Conservation (phyloP, 345 rosid genomes). For the Citrus sinensis region DNA sequence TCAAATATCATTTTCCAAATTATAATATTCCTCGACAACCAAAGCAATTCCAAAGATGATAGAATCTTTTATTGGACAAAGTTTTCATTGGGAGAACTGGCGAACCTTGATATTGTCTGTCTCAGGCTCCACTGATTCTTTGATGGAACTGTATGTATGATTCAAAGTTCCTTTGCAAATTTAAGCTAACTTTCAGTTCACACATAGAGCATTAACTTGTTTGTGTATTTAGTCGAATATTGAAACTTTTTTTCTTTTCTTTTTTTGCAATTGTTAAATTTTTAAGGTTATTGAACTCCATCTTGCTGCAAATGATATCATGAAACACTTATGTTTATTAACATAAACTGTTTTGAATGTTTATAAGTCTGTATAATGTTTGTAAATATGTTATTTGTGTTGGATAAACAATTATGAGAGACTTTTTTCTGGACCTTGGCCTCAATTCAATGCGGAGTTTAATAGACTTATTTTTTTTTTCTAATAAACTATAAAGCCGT, state of each 20-base stretch:
- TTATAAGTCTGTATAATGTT: not conserved
- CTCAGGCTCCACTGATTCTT: not conserved
- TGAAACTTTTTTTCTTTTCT: not conserved
- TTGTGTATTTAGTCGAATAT: not conserved
- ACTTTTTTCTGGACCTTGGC: not conserved
- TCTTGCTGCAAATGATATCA: not conserved
- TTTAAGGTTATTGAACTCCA: not conserved
- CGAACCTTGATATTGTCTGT: not conserved
- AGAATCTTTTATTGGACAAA: not conserved
- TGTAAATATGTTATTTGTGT: not conserved
- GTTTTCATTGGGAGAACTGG: not conserved
- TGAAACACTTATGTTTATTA: not conserved
- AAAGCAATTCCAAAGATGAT: not conserved
- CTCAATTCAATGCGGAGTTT: not conserved
- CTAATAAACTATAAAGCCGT: too few relatives aligned
- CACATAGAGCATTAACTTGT: not conserved
- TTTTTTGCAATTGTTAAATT: not conserved
- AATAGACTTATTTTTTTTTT: too few relatives aligned
- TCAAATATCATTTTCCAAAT: not conserved
- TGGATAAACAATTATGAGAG: not conserved
- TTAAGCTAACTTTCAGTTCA: not conserved
- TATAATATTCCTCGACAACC: not conserved
- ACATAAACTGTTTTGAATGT: not conserved
- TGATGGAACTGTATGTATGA: not conserved
- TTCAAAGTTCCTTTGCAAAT: not conserved